phyloP scores from a whole-genome alignment of 306 rosid species.

The Castanea mollissima region DNA sequence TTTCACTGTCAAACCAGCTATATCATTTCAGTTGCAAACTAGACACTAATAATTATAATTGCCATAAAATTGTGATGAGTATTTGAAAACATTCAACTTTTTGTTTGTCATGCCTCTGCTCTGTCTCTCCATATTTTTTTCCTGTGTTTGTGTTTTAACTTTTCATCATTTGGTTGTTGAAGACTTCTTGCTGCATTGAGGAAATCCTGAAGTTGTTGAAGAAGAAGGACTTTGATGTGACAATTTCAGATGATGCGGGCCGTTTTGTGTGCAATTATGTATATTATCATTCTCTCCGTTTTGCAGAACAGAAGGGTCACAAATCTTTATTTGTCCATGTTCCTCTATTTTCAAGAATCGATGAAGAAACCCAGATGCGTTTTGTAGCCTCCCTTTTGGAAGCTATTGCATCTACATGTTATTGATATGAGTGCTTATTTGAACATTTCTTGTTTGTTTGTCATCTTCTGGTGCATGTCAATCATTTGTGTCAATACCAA shows the following conservation, averaged over 20 bases:
- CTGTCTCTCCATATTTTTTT: not conserved
- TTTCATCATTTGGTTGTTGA: conserved; percentile 27
- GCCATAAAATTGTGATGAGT: not conserved
- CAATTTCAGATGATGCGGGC: conserved; percentile 75
- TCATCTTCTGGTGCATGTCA: conserved; percentile 30
- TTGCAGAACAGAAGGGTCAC: conserved; percentile 79
- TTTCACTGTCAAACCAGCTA: not conserved
- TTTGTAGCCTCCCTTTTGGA: conserved; percentile 68
- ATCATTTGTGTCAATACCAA: conserved; percentile 26
- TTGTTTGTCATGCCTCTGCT: not conserved
- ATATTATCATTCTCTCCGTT: conserved; percentile 77
- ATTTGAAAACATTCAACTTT: not conserved
- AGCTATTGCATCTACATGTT: conserved; percentile 62
- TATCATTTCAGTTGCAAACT: not conserved
- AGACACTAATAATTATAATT: not conserved
- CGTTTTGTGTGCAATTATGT: conserved; percentile 89
- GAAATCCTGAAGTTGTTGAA: conserved; percentile 53
- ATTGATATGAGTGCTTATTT: conserved; percentile 4
- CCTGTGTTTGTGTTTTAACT: conserved; percentile 15
- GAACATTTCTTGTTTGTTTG: conserved; percentile 4
- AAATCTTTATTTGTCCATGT: conserved; percentile 83
- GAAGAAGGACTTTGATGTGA: conserved; percentile 51
- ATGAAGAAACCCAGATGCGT: conserved; percentile 72
- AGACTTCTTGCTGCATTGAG: conserved; percentile 54
- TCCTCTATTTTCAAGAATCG: conserved; percentile 67